Percentiles rank a stretch among this genome's conserved stretches.
Conservation (phyloP, 805 yeast genomes). For the Saccharomycopsis fermentans region DNA sequence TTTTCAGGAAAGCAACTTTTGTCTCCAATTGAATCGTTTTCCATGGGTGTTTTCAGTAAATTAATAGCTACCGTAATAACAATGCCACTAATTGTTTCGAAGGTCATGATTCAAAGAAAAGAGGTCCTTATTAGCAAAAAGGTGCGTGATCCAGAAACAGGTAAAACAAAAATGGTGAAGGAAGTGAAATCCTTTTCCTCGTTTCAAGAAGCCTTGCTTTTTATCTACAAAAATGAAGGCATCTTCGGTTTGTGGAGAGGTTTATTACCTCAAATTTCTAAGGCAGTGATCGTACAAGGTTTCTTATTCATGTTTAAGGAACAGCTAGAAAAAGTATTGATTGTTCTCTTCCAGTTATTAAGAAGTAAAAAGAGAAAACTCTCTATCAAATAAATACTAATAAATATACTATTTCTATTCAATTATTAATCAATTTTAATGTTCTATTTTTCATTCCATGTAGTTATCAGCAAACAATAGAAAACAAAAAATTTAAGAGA, state of each 20-base stretch:
- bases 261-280: conserved; percentile 63
- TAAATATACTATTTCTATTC: no score
- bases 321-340: conserved; percentile 31
- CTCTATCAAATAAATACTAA: neutral
- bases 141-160: conserved; percentile 13
- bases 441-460: no score
- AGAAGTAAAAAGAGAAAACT: neutral
- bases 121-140: conserved; percentile 21
- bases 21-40: conserved; percentile 54
- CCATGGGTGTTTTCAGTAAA: conserved; percentile 72
- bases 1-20: conserved; percentile 26
- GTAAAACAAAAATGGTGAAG: conserved; percentile 15
- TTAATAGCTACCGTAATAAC: conserved; percentile 70
- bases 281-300: conserved; percentile 81
- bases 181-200: conserved; percentile 38
- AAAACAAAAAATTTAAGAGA: no score
- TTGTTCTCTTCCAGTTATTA: conserved; percentile 9
- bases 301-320: conserved; percentile 74
- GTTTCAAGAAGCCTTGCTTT: conserved; percentile 53
- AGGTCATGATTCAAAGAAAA: conserved; percentile 61
- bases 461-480: no score
- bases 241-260: conserved; percentile 66
- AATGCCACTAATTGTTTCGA: conserved; percentile 78
- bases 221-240: conserved; percentile 58
- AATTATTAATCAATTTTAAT: no score